phyloP scores from a whole-genome alignment of 176 grass and related monocot genomes.

The Bolboschoenus planiculmis region DNA sequence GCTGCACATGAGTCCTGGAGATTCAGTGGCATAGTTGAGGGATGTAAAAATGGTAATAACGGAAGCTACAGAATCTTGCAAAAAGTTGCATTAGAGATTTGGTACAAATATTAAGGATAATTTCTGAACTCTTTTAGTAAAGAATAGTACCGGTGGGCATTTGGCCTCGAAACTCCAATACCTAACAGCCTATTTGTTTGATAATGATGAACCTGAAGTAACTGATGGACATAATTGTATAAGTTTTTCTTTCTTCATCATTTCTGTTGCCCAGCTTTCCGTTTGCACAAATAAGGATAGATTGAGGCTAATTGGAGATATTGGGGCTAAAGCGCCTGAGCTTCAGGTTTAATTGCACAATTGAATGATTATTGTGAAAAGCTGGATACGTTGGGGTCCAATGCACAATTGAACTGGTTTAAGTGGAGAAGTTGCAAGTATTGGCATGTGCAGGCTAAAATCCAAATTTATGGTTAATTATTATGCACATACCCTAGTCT shows the following conservation, averaged over 20 bases:
- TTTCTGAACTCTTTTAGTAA: not conserved
- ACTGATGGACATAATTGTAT: not conserved
- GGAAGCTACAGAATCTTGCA: not conserved
- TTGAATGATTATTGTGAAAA: not conserved
- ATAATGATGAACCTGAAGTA: no score
- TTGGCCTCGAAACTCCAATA: not conserved
- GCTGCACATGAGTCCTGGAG: not conserved
- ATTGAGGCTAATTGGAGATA: not conserved
- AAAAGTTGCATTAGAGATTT: not conserved
- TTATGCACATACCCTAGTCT: not conserved
- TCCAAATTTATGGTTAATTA: not conserved
- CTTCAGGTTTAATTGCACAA: not conserved
- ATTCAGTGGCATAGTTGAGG: not conserved
- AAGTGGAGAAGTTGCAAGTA: no score
- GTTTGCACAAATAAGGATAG: not conserved
- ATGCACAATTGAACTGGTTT: not conserved
- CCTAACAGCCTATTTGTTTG: not conserved
- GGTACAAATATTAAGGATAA: not conserved
- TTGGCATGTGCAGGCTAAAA: not conserved
- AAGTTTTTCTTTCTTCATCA: not conserved
- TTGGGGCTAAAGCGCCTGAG: not conserved
- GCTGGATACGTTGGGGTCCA: not conserved
- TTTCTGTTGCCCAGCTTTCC: not conserved
- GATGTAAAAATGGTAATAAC: not conserved
- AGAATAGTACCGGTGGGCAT: not conserved